Percentiles rank a stretch among this genome's conserved stretches.
phyloP scores from a whole-genome alignment of 495 filamentous ascomycete genomes.

The Cercophora newfieldiana region DNA sequence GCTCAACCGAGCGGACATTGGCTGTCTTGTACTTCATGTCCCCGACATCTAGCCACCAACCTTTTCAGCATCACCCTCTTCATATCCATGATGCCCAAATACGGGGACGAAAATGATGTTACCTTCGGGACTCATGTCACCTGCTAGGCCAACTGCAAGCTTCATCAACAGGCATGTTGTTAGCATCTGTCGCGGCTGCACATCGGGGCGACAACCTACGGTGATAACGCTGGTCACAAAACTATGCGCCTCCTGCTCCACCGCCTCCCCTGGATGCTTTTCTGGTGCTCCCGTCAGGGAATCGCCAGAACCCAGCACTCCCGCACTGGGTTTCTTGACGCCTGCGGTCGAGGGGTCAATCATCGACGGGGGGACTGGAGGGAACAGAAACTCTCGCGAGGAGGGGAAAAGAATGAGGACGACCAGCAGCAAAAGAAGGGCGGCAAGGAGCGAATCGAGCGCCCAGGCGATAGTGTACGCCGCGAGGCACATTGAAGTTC shows the following conservation, averaged over 20 bases:
- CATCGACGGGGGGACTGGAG: constrained; percentile 63
- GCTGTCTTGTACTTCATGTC: constrained; percentile 57
- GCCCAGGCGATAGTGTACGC: constrained; percentile 71
- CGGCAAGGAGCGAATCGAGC: constrained; percentile 63
- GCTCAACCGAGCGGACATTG: constrained; percentile 44
- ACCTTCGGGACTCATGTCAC: constrained; percentile 62
- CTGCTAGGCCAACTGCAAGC: constrained; percentile 69
- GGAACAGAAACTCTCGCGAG: constrained; percentile 64
- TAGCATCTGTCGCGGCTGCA: too few species aligned
- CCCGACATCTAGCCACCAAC: constrained; percentile 35
- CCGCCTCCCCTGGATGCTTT: constrained; percentile 76
- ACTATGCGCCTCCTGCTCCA: constrained; percentile 77
- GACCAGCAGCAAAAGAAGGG: constrained; percentile 54
- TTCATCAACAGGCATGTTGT: background rate
- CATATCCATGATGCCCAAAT: background rate
- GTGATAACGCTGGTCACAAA: constrained; percentile 71
- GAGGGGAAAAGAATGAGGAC: constrained; percentile 64
- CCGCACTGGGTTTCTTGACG: constrained; percentile 65
- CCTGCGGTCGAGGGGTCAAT: constrained; percentile 61
- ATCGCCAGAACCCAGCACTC: constrained; percentile 63
- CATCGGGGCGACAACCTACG: background rate
- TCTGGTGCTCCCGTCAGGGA: constrained; percentile 77
- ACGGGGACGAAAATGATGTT: background rate
- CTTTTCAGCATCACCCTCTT: background rate
- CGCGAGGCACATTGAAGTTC: constrained; percentile 64